Evolutionary conservation across 202 grass and related monocot genomes (phyloP), one percentile per base, ranked within the genome.

Genomic region (Schoenoplectus tabernaemontani): DNA sequence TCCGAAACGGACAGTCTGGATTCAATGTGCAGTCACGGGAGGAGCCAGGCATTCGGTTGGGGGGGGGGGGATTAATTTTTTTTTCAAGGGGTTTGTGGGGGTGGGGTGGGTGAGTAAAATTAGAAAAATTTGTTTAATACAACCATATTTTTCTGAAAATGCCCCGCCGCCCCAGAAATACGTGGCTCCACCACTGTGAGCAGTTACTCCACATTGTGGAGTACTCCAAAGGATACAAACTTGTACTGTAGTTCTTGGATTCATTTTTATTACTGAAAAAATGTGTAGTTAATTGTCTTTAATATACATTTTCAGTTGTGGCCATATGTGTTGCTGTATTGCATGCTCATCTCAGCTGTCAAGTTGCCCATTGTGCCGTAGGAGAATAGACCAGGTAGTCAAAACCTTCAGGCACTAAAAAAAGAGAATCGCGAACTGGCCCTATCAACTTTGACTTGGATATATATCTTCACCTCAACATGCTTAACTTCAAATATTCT

Each of bases 251-350:
- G 41, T 24, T 71, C 67, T 44, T 73, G 24, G 26, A 33, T 73
- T 75, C 16, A 75, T 36, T 56, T 56, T 36, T 75, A 34, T 56
- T 47, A 34, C 67, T 54, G 12, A 15, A 65, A 56, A 75, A 20
- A 53, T 36, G 46, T 75, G 36, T 20, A 19, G 2, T 36, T 54
- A 36, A 75, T 75, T 56, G 16, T 59, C 5, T 64, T 77, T 24
- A 22, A 74, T 62, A 41, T 20, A n/a, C n/a, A 65, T 79, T 81
- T 83, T 11, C 86, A 98, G 96, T 81, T 98, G 96, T 5, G 96
- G 96, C 22, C 96, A 98, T 81, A 98, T 98, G 96, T 98, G 96
- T 75, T 92, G 96, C 54, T 98, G 96, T 87, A 85, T 84, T 70
- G 22, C 86, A 13, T 98, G 96, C 76, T 95, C 91, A 37, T 89